Evolutionary conservation across 371 early-diverging fungal genomes (phyloP), one percentile per base, ranked within the genome.

Genomic region (Apophysomyces sp.): DNA sequence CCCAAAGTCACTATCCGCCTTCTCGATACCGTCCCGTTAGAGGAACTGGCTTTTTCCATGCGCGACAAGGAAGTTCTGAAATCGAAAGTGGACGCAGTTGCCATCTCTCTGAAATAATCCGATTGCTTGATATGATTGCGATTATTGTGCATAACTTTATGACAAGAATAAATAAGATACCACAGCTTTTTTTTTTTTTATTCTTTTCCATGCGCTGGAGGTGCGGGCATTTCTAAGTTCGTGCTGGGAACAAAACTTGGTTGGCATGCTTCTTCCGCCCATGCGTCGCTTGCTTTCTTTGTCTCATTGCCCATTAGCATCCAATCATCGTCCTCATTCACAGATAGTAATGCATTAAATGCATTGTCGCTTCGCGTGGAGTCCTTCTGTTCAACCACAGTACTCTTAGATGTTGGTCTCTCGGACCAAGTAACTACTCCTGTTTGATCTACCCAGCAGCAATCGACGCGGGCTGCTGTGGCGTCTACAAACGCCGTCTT

Each of bases 381-480:
- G n/a, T 12, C 37, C 8, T 58, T 51, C 15, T 21, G 37, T 11
- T 54, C 44, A 6, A 7, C 58, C 11, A 32, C 56, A 30, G 57
- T 34, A 13, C 32, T 49, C 15, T 52, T 51, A 2, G 44, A 16
- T 29, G 31, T 16, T 32, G 58, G 62, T 24, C 70, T 76, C 59
- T 80, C 81, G 1, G 68, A 69, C 78, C 79, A 81, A 2, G 74
- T 76, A 0, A 86, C 74, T 18, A 80, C 78, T 0, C 82, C 86
- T 7, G 77, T 72, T 34, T 73, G 74, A 56, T 86, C 81, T 0
- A 86, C 77, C 86, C 86, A 86, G 62, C 86, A 86, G 37, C 84
- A 82, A 61, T 81, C 83, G 0, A 86, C 77, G 12, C 78, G 77
- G 7, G 80, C 74, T 5, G 81, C 81, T 15, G 75, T 73, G 15